These are phyloP conservation scores for Gentiana macrophylla DNA, from an alignment of 257 asterid species.

Conservation along the genomic window DNA sequence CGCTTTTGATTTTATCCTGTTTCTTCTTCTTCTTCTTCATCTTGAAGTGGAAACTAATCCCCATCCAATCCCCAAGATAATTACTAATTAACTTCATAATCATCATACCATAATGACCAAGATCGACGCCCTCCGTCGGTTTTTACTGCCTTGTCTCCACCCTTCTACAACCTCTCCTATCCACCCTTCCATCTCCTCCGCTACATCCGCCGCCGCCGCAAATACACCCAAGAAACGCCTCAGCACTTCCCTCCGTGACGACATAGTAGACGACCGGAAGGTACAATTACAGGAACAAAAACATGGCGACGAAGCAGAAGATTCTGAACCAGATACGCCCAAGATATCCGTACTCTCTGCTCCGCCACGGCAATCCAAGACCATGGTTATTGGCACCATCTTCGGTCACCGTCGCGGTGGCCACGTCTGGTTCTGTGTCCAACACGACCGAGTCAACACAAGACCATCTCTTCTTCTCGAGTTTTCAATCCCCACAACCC, in stretches of 20 bases:
- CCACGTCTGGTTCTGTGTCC: slow-evolving; percentile 91
- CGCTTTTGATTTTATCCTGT: background rate
- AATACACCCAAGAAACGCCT: slow-evolving; percentile 51
- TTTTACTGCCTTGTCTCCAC: slow-evolving; percentile 68
- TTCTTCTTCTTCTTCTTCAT: slow-evolving; percentile 1
- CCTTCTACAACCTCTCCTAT: slow-evolving; percentile 21
- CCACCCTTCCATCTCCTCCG: slow-evolving; percentile 32
- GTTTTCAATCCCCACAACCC: slow-evolving; percentile 67
- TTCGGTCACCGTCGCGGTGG: slow-evolving; percentile 81
- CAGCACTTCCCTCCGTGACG: slow-evolving; percentile 90
- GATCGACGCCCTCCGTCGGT: slow-evolving; percentile 68
- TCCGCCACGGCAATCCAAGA: slow-evolving; percentile 64
- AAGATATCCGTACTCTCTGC: slow-evolving; percentile 18
- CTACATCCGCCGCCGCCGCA: slow-evolving; percentile 23
- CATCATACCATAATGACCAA: slow-evolving; percentile 34
- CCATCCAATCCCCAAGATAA: background rate
- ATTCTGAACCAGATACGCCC: slow-evolving; percentile 30
- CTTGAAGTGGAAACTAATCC: slow-evolving; percentile 4
- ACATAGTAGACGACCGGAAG: slow-evolving; percentile 25
- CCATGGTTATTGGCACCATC: slow-evolving; percentile 92
- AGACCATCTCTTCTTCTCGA: slow-evolving; percentile 71
- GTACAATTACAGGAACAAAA: slow-evolving; percentile 8
- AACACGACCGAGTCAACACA: slow-evolving; percentile 52
- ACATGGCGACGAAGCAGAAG: slow-evolving; percentile 16
- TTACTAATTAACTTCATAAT: background rate